Evolutionary conservation across 495 filamentous ascomycete genomes (phyloP), one percentile per base, ranked within the genome.

Genomic region (Neurospora sp.): DNA sequence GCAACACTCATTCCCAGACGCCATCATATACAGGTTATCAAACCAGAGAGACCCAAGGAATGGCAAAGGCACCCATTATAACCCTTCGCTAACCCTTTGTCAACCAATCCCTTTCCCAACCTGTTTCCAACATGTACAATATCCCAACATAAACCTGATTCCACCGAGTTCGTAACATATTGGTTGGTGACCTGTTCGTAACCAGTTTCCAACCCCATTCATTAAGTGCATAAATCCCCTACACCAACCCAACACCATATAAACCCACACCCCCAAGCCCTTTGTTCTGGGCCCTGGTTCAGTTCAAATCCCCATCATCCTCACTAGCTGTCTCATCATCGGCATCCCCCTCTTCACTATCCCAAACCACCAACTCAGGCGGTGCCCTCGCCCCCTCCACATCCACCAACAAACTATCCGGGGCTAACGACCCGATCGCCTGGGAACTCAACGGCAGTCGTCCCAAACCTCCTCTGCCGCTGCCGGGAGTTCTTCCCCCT

Each of bases 351-450:
- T 14, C 53, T 39, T 8, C 75, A 37, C n/a, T 87, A 74, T 87
- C 85, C 77, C 77, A 82, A 39, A 85, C 78, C 39, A 80, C 77
- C 4, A 79, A 41, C 69, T 70, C 70, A 1, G 83, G 85, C 41
- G 84, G 85, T 14, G 71, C 75, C 20, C 80, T 79, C 41, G 86
- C 71, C 10, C 78, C 77, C 69, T 83, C 76, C 75, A 83, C 82
- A 73, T 86, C 85, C 42, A 83, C 77, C 73, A 89, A 39, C 74
- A 90, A 75, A 76, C 53, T 65, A 65, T 65, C 53, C 53, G 27
- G 53, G 1, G 6, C 53, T 5, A 65, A 37, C 2, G 53, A 65
- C 27, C 4, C 47, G 2, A 65, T 18, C 0, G 12, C 53, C 2
- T 65, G 53, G 2, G 53, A 65, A 65, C 53, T 65, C 53, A 18